Evolutionary conservation across 805 yeast species (phyloP), one percentile per base, ranked within the genome.

Genomic region (Saccharomycopsis microspora): DNA sequence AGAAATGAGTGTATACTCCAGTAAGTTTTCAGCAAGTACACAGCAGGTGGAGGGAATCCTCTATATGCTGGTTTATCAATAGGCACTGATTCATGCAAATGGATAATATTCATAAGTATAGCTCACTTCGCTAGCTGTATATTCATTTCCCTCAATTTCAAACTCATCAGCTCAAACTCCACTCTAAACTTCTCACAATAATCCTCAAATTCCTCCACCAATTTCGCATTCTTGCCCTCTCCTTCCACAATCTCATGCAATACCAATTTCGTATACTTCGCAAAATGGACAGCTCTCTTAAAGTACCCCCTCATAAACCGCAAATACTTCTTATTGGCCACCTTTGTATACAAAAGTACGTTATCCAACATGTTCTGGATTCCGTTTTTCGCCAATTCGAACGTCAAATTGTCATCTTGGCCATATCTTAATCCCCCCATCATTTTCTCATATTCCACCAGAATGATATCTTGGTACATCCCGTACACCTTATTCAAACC

Each of bases 281-380:
- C 7, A 28, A 47, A 47, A 19, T 39, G 42, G 9, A 47, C 29
- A 9, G 43, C 9, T 6, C 38, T 39, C 32, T 43, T 43, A 28
- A 47, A 47, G 32, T 19, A 47, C n/a, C 7, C 19, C 35, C 35
- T 30, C 19, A 32, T 33, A 5, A 47, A 27, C 32, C 39, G 19
- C 19, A 47, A 35, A 19, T 38, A 47, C 5, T 30, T 37, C 4
- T 32, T n/a, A 30, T 48, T 35, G 4, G 52, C 44, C 9, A 48
- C 9, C 11, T 33, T 9, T 7, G 32, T 30, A 31, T 48, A 32
- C 11, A 48, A 28, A 4, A 48, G 31, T 9, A 48, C 45, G 19
- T 32, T 45, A 39, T 48, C 52, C 27, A 48, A 37, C 45, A 48
- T 39, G 10, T 45, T 48, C 30, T 48, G 52, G n/a, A 45, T 42